Base-by-base conservation (phyloP, 2,329 filamentous ascomycete species). In the Colletotrichum shisoi region DNA sequence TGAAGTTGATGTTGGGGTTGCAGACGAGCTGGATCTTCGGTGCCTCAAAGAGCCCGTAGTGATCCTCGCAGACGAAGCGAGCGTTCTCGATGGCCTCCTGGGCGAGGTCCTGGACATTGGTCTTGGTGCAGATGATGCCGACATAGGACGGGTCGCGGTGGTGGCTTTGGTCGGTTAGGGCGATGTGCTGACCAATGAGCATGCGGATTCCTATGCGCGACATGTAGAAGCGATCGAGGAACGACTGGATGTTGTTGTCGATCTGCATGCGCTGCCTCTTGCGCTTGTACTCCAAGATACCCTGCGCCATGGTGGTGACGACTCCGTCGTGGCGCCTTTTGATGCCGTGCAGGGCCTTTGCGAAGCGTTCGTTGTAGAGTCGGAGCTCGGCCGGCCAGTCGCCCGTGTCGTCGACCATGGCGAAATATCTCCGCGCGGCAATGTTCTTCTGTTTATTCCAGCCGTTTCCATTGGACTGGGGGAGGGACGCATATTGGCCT, bases 171-270 rank as follows among this genome's bases (percentile, higher is more conserved):
- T 98, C 94, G 6, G 94, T 97, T 67, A 99, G 84, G 67, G 95
- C 95, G 74, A 99, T 97, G 82, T 99, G 95, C 79, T 99, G 95
- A 60, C 95, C 95, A 74, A 99, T 97, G 57, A 99, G 89, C 95
- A 99, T 99, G 73, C 95, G 92, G 73, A 99, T 99, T 71, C 95
- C 95, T 75, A 99, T 99, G 70, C 95, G 92, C 51, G 94, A 97
- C 95, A 99, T 99, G 84, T 99, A 99, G 81, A 99, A 99, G 67
- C 95, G 92, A 81, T 99, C 95, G 71, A 99, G 88, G 83, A 99
- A 99, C 62, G 93, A 90, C 79, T 99, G 95, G 67, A 99, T 97
- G 73, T 94, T 96, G 77, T 94, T 90, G 80, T 98, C 95, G 75
- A 99, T 99, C 77, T 98, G 95, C 90, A 98, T 95, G 61, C 95